Percentiles rank a stretch among this genome's conserved stretches.
phyloP scores from a whole-genome alignment of 805 yeast species.

The Brettanomyces sp. region DNA sequence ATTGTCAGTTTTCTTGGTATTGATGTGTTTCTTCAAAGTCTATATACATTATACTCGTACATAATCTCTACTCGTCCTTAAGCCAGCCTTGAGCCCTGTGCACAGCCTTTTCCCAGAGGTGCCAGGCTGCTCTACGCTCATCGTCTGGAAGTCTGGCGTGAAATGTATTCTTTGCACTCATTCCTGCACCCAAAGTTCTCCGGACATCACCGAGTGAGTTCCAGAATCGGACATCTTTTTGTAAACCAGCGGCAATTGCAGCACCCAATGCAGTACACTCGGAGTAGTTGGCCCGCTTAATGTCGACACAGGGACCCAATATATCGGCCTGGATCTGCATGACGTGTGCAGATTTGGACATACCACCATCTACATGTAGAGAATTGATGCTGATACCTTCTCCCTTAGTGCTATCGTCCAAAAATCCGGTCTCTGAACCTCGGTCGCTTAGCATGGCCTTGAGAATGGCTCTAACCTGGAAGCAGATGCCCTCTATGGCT shows the following conservation, averaged over 20 bases:
- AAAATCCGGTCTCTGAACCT: constrained; percentile 49
- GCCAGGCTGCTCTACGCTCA: constrained; percentile 56
- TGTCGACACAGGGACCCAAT: constrained; percentile 77
- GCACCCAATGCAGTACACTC: constrained; percentile 96
- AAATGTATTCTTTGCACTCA: constrained; percentile 9
- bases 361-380: constrained; percentile 87
- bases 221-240: constrained; percentile 61
- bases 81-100: constrained; percentile 75
- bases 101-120: constrained; percentile 78
- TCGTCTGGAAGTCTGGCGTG: constrained; percentile 37
- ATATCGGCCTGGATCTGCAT: constrained; percentile 93
- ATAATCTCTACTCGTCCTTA: background rate
- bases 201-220: constrained; percentile 60
- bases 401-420: constrained; percentile 37
- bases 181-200: constrained; percentile 23
- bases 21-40: no score
- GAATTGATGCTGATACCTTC: constrained; percentile 29
- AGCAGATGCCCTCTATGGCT: constrained; percentile 91
- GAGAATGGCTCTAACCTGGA: constrained; percentile 83
- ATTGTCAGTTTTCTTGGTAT: no score
- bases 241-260: constrained; percentile 88
- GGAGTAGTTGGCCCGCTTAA: constrained; percentile 68
- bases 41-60: no score
- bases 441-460: constrained; percentile 78
- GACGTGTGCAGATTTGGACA: constrained; percentile 83